phyloP scores from a whole-genome alignment of 305 asterid genomes.

The Solanum hybrid region DNA sequence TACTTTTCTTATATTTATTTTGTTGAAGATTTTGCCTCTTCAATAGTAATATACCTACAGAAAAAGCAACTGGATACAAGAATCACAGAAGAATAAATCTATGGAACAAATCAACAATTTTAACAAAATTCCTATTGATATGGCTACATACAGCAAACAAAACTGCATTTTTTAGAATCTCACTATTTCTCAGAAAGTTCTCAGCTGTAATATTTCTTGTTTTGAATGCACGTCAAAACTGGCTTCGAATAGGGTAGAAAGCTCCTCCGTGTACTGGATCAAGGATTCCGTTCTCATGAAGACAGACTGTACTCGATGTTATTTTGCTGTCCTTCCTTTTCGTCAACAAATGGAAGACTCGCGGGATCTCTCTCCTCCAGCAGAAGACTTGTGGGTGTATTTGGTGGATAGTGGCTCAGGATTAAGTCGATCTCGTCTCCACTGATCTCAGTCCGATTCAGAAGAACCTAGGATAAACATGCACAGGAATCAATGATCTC shows the following conservation, averaged over 20 bases:
- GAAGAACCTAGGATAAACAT: slow-evolving; percentile 53
- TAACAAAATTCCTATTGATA: background rate
- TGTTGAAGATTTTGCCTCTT: background rate
- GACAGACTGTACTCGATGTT: slow-evolving; percentile 44
- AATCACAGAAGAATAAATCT: background rate
- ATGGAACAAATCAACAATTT: background rate
- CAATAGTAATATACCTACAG: background rate
- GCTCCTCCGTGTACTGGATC: background rate
- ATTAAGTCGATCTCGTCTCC: slow-evolving; percentile 75
- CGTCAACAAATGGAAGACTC: slow-evolving; percentile 47
- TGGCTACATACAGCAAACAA: background rate
- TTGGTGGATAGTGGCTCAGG: slow-evolving; percentile 60
- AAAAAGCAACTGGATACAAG: background rate
- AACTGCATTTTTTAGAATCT: background rate
- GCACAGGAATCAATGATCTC: background rate
- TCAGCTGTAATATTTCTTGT: background rate
- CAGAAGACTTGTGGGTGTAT: slow-evolving; percentile 55
- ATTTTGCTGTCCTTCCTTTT: slow-evolving; percentile 27
- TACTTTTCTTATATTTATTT: background rate
- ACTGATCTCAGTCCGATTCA: slow-evolving; percentile 62
- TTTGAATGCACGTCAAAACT: background rate
- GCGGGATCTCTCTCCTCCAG: slow-evolving; percentile 76
- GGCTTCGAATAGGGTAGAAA: background rate
- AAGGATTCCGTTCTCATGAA: slow-evolving; percentile 23
- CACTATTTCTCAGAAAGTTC: background rate